phyloP scores from a whole-genome alignment of 1,284 basidiomycete genomes.

The Violaceomyces palustris region DNA sequence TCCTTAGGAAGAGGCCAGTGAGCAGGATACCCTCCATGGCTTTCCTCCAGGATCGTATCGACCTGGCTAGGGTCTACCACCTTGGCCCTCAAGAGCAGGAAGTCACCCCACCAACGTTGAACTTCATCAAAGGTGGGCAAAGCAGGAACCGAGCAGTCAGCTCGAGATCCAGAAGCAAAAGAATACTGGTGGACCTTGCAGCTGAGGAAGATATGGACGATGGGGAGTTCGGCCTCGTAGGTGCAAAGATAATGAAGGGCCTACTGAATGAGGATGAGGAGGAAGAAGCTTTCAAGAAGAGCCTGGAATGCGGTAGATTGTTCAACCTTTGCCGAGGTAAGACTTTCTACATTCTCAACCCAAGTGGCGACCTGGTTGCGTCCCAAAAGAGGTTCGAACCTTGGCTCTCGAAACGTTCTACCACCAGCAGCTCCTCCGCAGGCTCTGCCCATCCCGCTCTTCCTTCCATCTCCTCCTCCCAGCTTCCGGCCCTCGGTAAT shows the following conservation, averaged over 20 bases:
- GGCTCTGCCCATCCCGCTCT: too few relatives aligned
- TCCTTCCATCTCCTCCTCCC: too few relatives aligned
- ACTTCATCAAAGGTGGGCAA: conserved; percentile 21
- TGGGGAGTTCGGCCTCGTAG: not conserved
- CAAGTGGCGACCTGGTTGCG: conserved; percentile 77
- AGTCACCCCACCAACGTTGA: conserved; percentile 14
- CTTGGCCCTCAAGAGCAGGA: conserved; percentile 1
- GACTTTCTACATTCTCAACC: conserved; percentile 83
- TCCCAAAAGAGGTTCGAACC: conserved; percentile 76
- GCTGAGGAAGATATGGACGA: too few relatives aligned
- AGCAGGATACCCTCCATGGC: conserved; percentile 84
- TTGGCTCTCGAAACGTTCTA: conserved; percentile 61
- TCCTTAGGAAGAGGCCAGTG: conserved; percentile 74
- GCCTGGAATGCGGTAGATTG: conserved; percentile 24
- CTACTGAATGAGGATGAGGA: not conserved
- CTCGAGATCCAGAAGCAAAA: not conserved
- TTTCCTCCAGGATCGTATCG: conserved; percentile 73
- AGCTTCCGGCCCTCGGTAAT: too few relatives aligned
- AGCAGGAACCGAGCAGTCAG: not conserved
- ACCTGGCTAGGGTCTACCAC: conserved; percentile 21
- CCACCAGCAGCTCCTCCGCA: conserved; percentile 60
- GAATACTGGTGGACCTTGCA: conserved; percentile 4
- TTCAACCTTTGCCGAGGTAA: conserved; percentile 25
- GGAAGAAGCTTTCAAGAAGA: conserved; percentile 16
- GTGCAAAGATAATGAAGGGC: not conserved